Conservation (phyloP, 495 filamentous ascomycete species). For the Pyronema domesticum region DNA sequence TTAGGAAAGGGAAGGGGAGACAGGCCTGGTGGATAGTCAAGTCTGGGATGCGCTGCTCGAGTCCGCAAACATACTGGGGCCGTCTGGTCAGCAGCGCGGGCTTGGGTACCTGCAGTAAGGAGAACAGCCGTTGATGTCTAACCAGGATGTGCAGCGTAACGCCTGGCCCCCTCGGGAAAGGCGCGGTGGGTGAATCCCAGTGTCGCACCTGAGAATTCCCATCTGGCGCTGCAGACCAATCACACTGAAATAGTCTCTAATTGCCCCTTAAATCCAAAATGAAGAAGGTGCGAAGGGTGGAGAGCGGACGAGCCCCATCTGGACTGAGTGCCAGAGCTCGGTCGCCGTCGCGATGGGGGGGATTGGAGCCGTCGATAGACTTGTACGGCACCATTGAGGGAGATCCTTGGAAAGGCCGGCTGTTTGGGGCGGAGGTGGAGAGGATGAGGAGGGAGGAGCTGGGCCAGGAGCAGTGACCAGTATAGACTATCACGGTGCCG, state of each 20-base stretch:
- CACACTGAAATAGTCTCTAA: background rate
- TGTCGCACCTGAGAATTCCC: background rate
- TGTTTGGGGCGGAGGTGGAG: no score
- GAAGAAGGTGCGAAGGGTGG: background rate
- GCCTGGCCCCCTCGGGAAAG: background rate
- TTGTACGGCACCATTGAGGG: background rate
- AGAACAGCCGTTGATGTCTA: background rate
- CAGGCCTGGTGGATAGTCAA: background rate
- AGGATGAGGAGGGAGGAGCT: background rate
- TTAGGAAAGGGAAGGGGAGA: background rate
- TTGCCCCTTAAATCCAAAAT: background rate
- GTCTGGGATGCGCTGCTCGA: background rate
- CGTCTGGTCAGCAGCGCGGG: background rate
- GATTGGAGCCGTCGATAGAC: background rate
- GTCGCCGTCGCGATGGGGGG: background rate
- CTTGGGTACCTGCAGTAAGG: background rate
- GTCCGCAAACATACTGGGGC: background rate
- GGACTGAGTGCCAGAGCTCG: background rate
- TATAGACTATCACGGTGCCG: no score
- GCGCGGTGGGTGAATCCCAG: background rate
- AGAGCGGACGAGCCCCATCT: background rate
- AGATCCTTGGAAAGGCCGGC: background rate
- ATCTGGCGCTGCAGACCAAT: background rate
- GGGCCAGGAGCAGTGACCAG: background rate
- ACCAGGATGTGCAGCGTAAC: background rate